Conservation (phyloP, 2,329 filamentous ascomycete genomes). For the Graphilbum ipis-grandicollis region DNA sequence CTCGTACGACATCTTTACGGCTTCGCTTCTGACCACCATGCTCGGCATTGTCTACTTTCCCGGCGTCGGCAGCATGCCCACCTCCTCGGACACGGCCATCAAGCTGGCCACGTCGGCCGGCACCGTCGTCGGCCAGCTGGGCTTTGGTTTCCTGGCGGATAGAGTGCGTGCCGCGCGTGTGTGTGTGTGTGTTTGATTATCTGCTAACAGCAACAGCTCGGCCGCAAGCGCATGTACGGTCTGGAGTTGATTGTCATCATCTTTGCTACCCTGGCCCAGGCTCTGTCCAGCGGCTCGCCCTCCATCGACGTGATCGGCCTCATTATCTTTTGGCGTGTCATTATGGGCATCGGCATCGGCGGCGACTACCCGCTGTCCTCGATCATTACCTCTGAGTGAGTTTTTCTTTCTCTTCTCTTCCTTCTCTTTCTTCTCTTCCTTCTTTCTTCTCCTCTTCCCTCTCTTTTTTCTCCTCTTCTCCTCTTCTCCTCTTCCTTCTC, state of each 20-base stretch:
- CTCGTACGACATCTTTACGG: conserved; percentile 62
- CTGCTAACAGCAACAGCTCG: conserved; percentile 5
- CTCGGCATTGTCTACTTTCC: conserved; percentile 63
- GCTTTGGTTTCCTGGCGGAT: conserved; percentile 65
- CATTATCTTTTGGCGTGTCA: conserved; percentile 65
- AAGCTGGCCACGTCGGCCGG: conserved; percentile 73
- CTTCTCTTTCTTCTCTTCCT: background rate
- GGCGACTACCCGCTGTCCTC: conserved; percentile 70
- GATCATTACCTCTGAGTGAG: conserved; percentile 61
- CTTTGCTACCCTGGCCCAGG: conserved; percentile 57
- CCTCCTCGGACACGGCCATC: conserved; percentile 58
- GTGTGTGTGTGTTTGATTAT: background rate
- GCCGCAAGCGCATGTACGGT: conserved; percentile 46
- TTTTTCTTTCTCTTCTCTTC: background rate
- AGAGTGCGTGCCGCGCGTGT: conserved; percentile 8
- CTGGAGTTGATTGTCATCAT: conserved; percentile 68
- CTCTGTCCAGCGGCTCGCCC: conserved; percentile 45
- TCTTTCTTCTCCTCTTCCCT: background rate
- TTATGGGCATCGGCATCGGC: conserved; percentile 57
- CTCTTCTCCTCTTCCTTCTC: background rate
- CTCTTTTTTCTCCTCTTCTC: too few relatives aligned
- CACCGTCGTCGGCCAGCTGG: conserved; percentile 67
- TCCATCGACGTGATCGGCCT: conserved; percentile 46
- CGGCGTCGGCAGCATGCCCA: conserved; percentile 39
- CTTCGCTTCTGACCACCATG: conserved; percentile 57